A percentile compares a stretch with the other conserved stretches of the same genome.
Evolutionary conservation across 2,329 filamentous ascomycete genomes (phyloP).

Genomic region (Paecilomyces fulvus): DNA sequence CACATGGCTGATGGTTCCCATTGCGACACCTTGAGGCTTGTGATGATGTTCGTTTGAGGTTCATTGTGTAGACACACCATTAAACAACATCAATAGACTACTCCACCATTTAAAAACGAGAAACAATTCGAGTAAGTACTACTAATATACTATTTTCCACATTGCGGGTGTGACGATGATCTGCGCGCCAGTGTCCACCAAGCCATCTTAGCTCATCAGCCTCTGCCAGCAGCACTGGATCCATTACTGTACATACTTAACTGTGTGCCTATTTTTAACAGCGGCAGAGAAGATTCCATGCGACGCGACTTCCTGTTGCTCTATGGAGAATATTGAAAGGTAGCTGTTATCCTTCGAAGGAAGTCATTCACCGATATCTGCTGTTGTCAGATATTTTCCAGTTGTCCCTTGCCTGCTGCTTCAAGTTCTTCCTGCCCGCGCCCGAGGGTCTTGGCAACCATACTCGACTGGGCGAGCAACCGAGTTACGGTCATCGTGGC

Average conservation of each 20-base stretch:
- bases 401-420: not conserved
- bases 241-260: too few relatives aligned
- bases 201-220: not conserved
- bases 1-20: not conserved
- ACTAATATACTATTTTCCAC: not conserved
- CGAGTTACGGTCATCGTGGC: constrained; percentile 33
- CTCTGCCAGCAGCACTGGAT: not conserved
- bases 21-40: not conserved
- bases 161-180: not conserved
- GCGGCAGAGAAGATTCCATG: not conserved
- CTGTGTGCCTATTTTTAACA: not conserved
- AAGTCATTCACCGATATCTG: not conserved
- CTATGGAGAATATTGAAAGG: not conserved
- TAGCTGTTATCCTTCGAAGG: not conserved
- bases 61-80: not conserved
- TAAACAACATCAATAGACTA: not conserved
- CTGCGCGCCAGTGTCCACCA: not conserved
- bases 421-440: not conserved
- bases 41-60: not conserved
- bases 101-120: not conserved
- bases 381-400: not conserved
- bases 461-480: constrained; percentile 18
- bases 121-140: not conserved
- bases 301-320: not conserved
- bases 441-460: constrained; percentile 19